Conservation (phyloP, 495 filamentous ascomycete genomes). For the Penicillium steckii region DNA sequence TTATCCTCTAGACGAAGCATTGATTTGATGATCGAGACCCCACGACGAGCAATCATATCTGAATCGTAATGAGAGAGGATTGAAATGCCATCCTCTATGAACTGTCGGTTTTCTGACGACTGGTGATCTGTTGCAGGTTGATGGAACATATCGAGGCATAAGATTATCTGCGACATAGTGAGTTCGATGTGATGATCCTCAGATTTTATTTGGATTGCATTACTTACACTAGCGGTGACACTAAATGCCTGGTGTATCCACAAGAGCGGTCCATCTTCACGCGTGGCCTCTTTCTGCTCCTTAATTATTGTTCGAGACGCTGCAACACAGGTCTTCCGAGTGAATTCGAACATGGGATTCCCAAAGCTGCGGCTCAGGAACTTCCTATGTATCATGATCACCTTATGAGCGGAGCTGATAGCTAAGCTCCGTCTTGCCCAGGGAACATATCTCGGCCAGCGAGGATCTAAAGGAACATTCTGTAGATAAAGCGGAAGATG, state of each 20-base stretch:
- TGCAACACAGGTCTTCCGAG: conserved; percentile 36
- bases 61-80: conserved; percentile 25
- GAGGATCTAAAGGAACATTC: conserved; percentile 27
- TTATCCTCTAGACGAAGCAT: conserved; percentile 21
- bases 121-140: conserved; percentile 29
- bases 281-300: conserved; percentile 28
- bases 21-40: conserved; percentile 25
- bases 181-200: not conserved
- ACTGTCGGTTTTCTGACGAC: conserved; percentile 29
- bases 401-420: conserved; percentile 41
- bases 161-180: conserved; percentile 26
- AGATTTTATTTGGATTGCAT: not conserved
- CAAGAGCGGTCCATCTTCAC: conserved; percentile 35
- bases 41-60: conserved; percentile 35
- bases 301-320: conserved; percentile 42
- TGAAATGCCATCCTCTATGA: conserved; percentile 31
- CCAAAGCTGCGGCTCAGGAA: conserved; percentile 42
- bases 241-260: conserved; percentile 41
- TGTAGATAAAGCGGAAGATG: conserved; percentile 28
- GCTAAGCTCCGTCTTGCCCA: conserved; percentile 36
- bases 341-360: conserved; percentile 37
- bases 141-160: conserved; percentile 44
- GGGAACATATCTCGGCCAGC: conserved; percentile 37
- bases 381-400: conserved; percentile 47
- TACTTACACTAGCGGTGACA: conserved; percentile 27